phyloP scores from a whole-genome alignment of 1,284 basidiomycete genomes.

The Ganoderma boninense region DNA sequence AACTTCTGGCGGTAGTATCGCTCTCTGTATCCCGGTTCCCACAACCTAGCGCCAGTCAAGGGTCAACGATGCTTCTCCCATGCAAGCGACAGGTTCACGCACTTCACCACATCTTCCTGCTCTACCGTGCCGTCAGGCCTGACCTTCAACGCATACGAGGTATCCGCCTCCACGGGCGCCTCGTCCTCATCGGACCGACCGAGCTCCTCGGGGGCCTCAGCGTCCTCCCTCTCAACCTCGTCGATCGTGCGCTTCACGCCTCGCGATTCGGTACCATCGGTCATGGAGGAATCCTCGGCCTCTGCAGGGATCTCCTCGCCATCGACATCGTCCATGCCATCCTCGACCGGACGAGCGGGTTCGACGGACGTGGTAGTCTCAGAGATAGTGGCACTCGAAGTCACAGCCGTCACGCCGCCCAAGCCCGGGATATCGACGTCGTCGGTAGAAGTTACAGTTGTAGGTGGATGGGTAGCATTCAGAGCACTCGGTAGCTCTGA shows the following conservation, averaged over 20 bases:
- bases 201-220: slow-evolving; percentile 46
- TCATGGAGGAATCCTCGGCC: slow-evolving; percentile 25
- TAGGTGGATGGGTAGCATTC: slow-evolving; percentile 9
- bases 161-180: slow-evolving; percentile 49
- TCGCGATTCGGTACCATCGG: slow-evolving; percentile 36
- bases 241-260: slow-evolving; percentile 79
- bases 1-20: slow-evolving; percentile 98
- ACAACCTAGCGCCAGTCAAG: slow-evolving; percentile 63
- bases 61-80: slow-evolving; percentile 18
- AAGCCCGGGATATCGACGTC: slow-evolving; percentile 45
- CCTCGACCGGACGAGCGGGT: slow-evolving; percentile 21
- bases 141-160: slow-evolving; percentile 69
- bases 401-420: slow-evolving; percentile 30
- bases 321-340: slow-evolving; percentile 33
- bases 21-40: slow-evolving; percentile 95
- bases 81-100: slow-evolving; percentile 42
- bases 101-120: slow-evolving; percentile 95
- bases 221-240: slow-evolving; percentile 46
- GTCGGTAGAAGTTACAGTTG: slow-evolving; percentile 24
- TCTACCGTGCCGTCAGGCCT: slow-evolving; percentile 90
- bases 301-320: slow-evolving; percentile 31
- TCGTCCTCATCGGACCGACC: slow-evolving; percentile 61
- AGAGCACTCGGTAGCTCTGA: slow-evolving; percentile 24
- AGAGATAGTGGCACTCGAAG: slow-evolving; percentile 16
- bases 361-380: slow-evolving; percentile 22